Base-by-base conservation (phyloP, 2,329 filamentous ascomycete genomes). In the Didymosphaeria variabile region DNA sequence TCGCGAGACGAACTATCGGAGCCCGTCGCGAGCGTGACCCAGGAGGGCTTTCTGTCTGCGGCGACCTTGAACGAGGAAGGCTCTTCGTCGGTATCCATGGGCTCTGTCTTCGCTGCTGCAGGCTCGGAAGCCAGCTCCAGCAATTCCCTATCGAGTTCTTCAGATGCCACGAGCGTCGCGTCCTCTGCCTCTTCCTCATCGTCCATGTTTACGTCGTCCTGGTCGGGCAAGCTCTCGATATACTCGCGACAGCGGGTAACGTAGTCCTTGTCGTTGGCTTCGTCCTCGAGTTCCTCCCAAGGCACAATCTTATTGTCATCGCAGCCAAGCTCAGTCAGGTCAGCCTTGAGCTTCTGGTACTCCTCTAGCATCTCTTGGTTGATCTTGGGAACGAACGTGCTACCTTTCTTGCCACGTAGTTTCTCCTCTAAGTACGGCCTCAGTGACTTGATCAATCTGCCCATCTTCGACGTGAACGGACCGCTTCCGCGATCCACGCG, bases 401-500 rank as follows among this genome's bases (percentile, higher is more conserved):
- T 19, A 7, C 36, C 51, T 7, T 13, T 12, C 23, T 19, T 21
- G 34, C 23, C 36, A 10, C 21, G 13, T 15, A 54, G 23, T 36
- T 42, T 42, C 36, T 29, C 36, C 7, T 31, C 51, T 23, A 54
- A 31, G 23, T 42, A 54, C 2, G 36, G 15, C 36, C 15, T 29
- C 51, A 54, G 21, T 13, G 21, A 13, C 51, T 31, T 44, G 19
- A 26, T 17, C 51, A 42, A 19, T 10, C 68, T 64, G n/a, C 59
- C 65, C 32, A 66, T 57, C 60, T 69, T 71, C 0, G 61, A 65
- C 5, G 57, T 56, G 36, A 70, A 69, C 1, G 66, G 65, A 23
- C 66, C 67, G 1, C 8, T 17, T 15, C 46, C 29, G 4, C 66
- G 53, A 8, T 55, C 51, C 1, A 2, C 32, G 31, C 67, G 59